phyloP scores from a whole-genome alignment of 129 eudicot genomes.

The Smallanthus sonchifolius region DNA sequence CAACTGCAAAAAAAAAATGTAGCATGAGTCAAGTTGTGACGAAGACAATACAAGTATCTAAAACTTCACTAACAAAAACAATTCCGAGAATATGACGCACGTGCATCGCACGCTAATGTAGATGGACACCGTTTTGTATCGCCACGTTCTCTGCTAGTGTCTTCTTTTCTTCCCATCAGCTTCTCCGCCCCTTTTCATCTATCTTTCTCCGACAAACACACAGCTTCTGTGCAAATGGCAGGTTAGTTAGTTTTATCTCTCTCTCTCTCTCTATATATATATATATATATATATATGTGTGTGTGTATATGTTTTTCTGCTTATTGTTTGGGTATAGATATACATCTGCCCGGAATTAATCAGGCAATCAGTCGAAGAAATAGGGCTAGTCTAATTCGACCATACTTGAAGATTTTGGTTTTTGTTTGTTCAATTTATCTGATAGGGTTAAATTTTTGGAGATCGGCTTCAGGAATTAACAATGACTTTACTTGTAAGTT shows the following conservation, averaged over 20 bases:
- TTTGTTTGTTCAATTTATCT: conserved; percentile 13
- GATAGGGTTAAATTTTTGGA: background rate
- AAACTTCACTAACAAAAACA: no score
- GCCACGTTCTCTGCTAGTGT: background rate
- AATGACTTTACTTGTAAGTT: background rate
- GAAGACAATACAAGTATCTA: no score
- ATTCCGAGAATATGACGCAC: conserved; percentile 15
- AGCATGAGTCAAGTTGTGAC: no score
- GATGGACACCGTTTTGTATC: background rate
- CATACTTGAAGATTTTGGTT: background rate
- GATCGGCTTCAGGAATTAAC: conserved; percentile 12
- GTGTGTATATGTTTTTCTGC: background rate
- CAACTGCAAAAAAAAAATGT: no score
- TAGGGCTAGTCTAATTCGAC: background rate
- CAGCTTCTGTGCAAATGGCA: conserved; percentile 22
- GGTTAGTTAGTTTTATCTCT: conserved; percentile 3
- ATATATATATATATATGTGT: no score
- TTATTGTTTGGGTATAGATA: background rate
- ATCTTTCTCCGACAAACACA: conserved; percentile 2
- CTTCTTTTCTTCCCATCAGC: conserved; percentile 18
- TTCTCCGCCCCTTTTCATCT: conserved; percentile 31
- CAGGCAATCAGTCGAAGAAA: conserved; percentile 4
- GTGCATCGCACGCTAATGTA: conserved; percentile 27
- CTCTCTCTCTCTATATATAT: background rate
- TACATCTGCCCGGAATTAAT: background rate